Base-by-base conservation (phyloP, 2,329 filamentous ascomycete genomes). In the Neoscytalidium dimidiatum region DNA sequence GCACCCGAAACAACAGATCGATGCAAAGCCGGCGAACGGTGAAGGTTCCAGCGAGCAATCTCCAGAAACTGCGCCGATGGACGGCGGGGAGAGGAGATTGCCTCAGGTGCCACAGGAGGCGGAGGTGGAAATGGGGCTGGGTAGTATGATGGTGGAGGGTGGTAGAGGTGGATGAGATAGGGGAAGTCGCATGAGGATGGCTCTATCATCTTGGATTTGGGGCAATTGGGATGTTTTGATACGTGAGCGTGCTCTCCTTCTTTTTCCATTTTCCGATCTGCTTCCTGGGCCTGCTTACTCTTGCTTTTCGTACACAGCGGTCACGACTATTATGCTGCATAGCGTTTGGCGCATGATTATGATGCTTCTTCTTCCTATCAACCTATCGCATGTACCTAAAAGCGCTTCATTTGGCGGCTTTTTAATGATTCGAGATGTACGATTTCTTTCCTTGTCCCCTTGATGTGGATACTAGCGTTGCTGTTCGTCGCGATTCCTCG, bases 241-340 rank as follows among this genome's bases (percentile, higher is more conserved):
- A 17, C 21, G 48, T 31, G 28, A 11, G 8, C 14, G 11, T 31
- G n/a, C 21, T 23, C 5, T 26, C 23, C 29, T 56, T 35, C 29
- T 11, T 26, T 41, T 14, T 43, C 29, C 35, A 14, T 43, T 41
- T 26, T 31, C 7, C 13, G n/a, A n/a, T n/a, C n/a, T n/a, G n/a
- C n/a, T n/a, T n/a, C n/a, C n/a, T n/a, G n/a, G n/a, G n/a, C n/a
- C n/a, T n/a, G n/a, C 19, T 41, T 35, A 17, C 21, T 56, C n/a
- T 52, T 13, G 31, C 28, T 26, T 33, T n/a, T 46, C 7, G 7
- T 29, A 33, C 23, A 44, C 23, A 41, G 56, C 38, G 38, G 56
- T 60, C 56, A 60, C 56, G 56, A 60, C 41, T 60, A 35, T 46
- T 60, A 60, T 60, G 56, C 41, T 46, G 56, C 56, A 60, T 60